These are phyloP conservation scores for Phytopythium oedochilum DNA, from an alignment of 352 stramenopile genomes.

Conservation along the genomic window DNA sequence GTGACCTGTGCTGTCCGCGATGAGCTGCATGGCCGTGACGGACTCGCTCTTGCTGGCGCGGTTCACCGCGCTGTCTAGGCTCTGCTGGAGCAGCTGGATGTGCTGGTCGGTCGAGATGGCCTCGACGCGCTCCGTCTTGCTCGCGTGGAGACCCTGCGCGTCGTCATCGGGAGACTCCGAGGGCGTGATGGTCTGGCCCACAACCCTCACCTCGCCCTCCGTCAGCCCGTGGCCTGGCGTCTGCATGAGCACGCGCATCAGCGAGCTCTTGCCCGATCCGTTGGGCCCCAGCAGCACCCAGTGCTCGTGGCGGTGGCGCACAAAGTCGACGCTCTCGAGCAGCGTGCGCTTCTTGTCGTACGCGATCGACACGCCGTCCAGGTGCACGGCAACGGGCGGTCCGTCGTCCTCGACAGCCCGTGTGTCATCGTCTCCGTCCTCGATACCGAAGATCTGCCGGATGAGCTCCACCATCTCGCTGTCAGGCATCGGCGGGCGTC, in stretches of 20 bases:
- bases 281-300: constrained; percentile 71
- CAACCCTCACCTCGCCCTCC: constrained; percentile 32
- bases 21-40: constrained; percentile 25
- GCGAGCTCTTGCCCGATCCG: constrained; percentile 71
- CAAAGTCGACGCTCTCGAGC: constrained; percentile 48
- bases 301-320: constrained; percentile 44
- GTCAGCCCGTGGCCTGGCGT: constrained; percentile 43
- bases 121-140: constrained; percentile 29
- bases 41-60: background rate
- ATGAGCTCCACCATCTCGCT: constrained; percentile 30
- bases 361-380: constrained; percentile 52
- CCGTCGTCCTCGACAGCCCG: background rate
- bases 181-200: constrained; percentile 20
- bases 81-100: constrained; percentile 64
- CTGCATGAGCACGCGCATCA: constrained; percentile 72
- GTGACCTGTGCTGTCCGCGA: constrained; percentile 32
- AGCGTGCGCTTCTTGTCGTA: constrained; percentile 44
- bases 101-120: constrained; percentile 90
- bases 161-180: background rate
- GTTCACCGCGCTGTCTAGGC: constrained; percentile 12
- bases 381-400: constrained; percentile 19
- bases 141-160: constrained; percentile 7
- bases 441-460: constrained; percentile 28
- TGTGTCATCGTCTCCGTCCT: background rate
- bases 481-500: constrained; percentile 24